Evolutionary conservation across 139 green algal species (phyloP).

Genomic region (Picochlorum sp.): DNA sequence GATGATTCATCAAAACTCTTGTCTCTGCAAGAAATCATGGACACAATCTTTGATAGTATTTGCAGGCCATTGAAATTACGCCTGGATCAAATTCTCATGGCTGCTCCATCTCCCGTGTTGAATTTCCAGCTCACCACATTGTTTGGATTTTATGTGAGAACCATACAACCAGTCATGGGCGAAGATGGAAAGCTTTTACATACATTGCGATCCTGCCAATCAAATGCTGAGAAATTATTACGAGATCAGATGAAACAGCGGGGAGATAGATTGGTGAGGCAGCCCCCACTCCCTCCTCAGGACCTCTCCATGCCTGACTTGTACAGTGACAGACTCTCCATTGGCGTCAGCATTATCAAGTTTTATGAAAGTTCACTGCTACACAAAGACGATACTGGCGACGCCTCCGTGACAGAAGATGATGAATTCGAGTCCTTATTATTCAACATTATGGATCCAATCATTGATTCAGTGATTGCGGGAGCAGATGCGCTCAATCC

Average conservation of each 20-base stretch:
- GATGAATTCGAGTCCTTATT: constrained; percentile 38
- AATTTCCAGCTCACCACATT: constrained; percentile 75
- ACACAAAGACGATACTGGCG: neutral
- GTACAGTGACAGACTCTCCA: constrained; percentile 47
- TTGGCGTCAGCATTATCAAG: constrained; percentile 52
- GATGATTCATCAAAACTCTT: constrained; percentile 9
- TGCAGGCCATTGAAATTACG: constrained; percentile 82
- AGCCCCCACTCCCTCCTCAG: constrained; percentile 48
- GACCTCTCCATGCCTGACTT: constrained; percentile 60
- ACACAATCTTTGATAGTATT: constrained; percentile 88
- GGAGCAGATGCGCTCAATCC: constrained; percentile 43
- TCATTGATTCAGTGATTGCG: constrained; percentile 52
- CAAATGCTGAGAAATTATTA: constrained; percentile 47
- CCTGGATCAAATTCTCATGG: constrained; percentile 77
- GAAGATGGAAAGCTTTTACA: constrained; percentile 24
- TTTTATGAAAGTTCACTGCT: constrained; percentile 51
- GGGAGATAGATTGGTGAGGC: constrained; percentile 56
- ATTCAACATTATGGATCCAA: constrained; percentile 51
- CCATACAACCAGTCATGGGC: constrained; percentile 38
- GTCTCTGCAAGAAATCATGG: constrained; percentile 58
- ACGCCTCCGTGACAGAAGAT: neutral
- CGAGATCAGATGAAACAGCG: constrained; percentile 54
- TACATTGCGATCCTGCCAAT: constrained; percentile 30
- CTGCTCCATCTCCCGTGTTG: constrained; percentile 54
- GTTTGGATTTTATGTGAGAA: constrained; percentile 67